A percentile compares a stretch with the other conserved stretches of the same genome.
Conservation (phyloP, 495 filamentous ascomycete genomes). For the Beverwykella pulmonaria region DNA sequence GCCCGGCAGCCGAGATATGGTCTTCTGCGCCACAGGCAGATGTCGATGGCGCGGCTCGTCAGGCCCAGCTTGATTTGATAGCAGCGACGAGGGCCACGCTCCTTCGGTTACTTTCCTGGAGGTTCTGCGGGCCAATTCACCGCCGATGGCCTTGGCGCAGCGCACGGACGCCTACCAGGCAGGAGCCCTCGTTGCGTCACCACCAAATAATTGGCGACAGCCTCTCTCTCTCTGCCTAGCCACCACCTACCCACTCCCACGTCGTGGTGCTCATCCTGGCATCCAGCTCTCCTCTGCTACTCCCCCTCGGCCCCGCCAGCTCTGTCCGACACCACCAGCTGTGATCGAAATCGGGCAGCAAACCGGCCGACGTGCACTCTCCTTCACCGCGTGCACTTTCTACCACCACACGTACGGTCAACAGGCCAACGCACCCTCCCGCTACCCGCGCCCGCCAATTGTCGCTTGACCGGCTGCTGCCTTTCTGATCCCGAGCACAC, state of each 20-base stretch:
- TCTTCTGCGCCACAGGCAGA: constrained; percentile 31
- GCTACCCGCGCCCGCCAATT: background rate
- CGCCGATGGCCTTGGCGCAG: background rate
- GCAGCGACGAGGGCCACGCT: background rate
- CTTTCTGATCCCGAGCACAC: background rate
- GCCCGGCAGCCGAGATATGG: background rate
- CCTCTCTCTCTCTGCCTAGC: background rate
- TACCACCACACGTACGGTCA: background rate
- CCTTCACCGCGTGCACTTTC: background rate
- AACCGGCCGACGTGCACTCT: background rate
- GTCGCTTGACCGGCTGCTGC: background rate
- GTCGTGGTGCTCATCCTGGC: background rate
- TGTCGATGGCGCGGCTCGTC: constrained; percentile 24
- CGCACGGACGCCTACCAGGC: background rate
- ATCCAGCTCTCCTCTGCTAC: background rate
- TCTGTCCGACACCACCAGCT: background rate
- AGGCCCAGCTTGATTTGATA: background rate
- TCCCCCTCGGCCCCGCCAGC: background rate
- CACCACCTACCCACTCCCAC: background rate
- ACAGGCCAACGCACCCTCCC: background rate
- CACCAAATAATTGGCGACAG: background rate
- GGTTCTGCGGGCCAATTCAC: background rate
- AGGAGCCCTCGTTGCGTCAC: background rate
- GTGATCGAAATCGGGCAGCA: background rate
- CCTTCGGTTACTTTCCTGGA: background rate